A percentile compares a stretch with the other conserved stretches of the same genome.
phyloP scores from a whole-genome alignment of 768 basidiomycete species.

The Agrocybe praecox region DNA sequence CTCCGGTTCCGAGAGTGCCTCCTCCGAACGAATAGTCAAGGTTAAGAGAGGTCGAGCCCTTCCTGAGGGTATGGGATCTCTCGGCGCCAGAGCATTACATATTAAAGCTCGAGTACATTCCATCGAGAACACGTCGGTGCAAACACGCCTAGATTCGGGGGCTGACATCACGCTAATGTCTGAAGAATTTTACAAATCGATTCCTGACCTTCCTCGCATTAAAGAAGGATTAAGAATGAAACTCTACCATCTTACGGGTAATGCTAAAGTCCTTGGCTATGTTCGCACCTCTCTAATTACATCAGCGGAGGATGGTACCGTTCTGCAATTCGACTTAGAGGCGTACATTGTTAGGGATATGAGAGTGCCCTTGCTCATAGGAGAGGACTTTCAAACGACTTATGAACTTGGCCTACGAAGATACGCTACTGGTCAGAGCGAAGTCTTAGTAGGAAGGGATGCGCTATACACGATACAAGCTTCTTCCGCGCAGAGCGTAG shows the following conservation, averaged over 20 bases:
- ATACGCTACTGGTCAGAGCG: slow-evolving; percentile 5
- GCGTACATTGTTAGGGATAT: slow-evolving; percentile 25
- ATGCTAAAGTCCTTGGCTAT: too few species aligned
- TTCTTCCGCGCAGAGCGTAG: too few species aligned
- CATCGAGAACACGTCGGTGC: background rate
- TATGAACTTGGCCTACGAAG: slow-evolving; percentile 10
- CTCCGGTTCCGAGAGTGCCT: too few species aligned
- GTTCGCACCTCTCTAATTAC: slow-evolving; percentile 7
- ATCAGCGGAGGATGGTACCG: background rate
- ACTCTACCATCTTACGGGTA: too few species aligned
- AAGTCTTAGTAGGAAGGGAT: slow-evolving; percentile 5
- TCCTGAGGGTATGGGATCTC: too few species aligned
- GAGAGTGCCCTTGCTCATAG: slow-evolving; percentile 17
- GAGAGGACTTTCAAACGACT: slow-evolving; percentile 15
- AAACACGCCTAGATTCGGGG: background rate
- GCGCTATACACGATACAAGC: background rate
- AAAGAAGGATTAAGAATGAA: slow-evolving; percentile 21
- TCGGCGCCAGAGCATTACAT: too few species aligned
- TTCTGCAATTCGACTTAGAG: slow-evolving; percentile 19
- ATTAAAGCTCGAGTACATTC: too few species aligned
- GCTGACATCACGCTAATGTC: too few species aligned
- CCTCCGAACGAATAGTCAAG: background rate
- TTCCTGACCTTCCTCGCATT: slow-evolving; percentile 1
- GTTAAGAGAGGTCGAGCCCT: background rate
- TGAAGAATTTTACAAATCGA: slow-evolving; percentile 7